A percentile compares a stretch with the other conserved stretches of the same genome.
Evolutionary conservation across 2,329 filamentous ascomycete genomes (phyloP).

Genomic region (Thielaviopsis populi): DNA sequence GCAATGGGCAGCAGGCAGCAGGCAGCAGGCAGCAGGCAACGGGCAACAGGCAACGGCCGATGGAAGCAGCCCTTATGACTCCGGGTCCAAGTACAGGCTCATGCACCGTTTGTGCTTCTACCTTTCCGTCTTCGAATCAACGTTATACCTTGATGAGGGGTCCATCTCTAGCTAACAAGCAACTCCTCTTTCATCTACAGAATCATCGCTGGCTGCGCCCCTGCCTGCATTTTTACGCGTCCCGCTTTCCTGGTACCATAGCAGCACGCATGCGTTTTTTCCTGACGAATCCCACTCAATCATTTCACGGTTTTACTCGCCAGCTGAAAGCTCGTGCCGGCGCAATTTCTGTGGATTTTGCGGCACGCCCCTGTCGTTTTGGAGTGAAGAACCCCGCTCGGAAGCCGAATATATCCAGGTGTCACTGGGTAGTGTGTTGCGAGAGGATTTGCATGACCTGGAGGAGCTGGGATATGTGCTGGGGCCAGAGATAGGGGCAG

Average conservation of each 20-base stretch:
- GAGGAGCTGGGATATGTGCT: slow-evolving; percentile 63
- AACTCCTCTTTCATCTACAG: slow-evolving; percentile 22
- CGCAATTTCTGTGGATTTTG: slow-evolving; percentile 86
- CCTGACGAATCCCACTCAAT: slow-evolving; percentile 56
- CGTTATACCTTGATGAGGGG: neutral
- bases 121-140: no score
- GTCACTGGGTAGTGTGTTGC: slow-evolving; percentile 60
- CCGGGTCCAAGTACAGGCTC: no score
- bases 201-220: slow-evolving; percentile 55
- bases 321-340: slow-evolving; percentile 42
- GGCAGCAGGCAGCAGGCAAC: no score
- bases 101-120: neutral
- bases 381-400: slow-evolving; percentile 55
- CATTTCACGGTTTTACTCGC: slow-evolving; percentile 54
- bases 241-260: slow-evolving; percentile 67
- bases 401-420: slow-evolving; percentile 70
- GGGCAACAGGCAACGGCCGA: no score
- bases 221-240: slow-evolving; percentile 71
- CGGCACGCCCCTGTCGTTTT: slow-evolving; percentile 70
- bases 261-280: slow-evolving; percentile 58
- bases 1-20: no score
- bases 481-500: slow-evolving; percentile 21
- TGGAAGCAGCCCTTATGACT: no score
- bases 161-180: neutral
- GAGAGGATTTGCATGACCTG: slow-evolving; percentile 55